phyloP scores from a whole-genome alignment of 2,329 filamentous ascomycete genomes.

The Alternaria panax region DNA sequence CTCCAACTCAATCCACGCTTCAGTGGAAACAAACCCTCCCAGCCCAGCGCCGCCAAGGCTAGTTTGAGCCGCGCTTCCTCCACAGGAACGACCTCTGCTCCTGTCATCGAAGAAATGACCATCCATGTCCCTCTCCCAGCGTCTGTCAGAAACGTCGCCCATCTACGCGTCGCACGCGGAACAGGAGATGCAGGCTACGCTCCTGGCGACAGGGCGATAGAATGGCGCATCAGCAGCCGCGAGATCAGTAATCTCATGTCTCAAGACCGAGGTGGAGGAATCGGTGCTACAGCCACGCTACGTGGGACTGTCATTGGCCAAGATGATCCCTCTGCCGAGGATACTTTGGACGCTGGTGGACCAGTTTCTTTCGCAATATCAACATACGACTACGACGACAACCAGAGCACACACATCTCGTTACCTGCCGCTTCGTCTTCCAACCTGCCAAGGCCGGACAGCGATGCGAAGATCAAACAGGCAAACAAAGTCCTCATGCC shows the following conservation, averaged over 20 bases:
- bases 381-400: slow-evolving; percentile 45
- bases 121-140: slow-evolving; percentile 81
- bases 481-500: slow-evolving; percentile 63
- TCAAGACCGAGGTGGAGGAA: slow-evolving; percentile 53
- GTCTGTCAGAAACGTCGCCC: slow-evolving; percentile 81
- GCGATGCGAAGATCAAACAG: slow-evolving; percentile 65
- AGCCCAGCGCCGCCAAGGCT: slow-evolving; percentile 42
- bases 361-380: slow-evolving; percentile 29
- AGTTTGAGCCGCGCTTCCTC: slow-evolving; percentile 33
- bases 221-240: slow-evolving; percentile 84
- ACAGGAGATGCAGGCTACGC: slow-evolving; percentile 84
- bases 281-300: slow-evolving; percentile 74
- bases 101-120: slow-evolving; percentile 73
- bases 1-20: slow-evolving; percentile 69
- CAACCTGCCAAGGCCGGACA: slow-evolving; percentile 29
- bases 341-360: slow-evolving; percentile 45
- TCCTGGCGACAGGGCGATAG: slow-evolving; percentile 72
- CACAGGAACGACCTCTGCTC: slow-evolving; percentile 46
- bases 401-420: slow-evolving; percentile 25
- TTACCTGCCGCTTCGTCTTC: neutral
- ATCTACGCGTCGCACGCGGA: slow-evolving; percentile 79
- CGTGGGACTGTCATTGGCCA: slow-evolving; percentile 79
- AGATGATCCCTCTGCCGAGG: slow-evolving; percentile 51
- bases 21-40: slow-evolving; percentile 47
- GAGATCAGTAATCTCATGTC: slow-evolving; percentile 65